Base-by-base conservation (phyloP, 768 basidiomycete species). In the Rhizopogon roseolus region DNA sequence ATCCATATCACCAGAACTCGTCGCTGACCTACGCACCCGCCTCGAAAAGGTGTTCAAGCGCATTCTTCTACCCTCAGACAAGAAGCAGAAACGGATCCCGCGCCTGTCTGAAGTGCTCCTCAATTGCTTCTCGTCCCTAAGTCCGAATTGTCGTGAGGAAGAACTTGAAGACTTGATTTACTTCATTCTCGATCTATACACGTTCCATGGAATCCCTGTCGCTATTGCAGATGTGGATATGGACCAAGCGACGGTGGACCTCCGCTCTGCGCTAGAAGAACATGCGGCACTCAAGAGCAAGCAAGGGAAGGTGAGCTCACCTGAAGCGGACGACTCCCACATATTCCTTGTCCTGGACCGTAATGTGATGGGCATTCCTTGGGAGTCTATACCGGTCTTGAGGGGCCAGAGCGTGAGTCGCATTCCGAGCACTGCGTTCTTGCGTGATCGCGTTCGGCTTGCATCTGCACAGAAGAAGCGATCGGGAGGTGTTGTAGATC, bases 121-220 rank as follows among this genome's bases (percentile, higher is more conserved):
- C 29, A 81, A 88, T 57, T 93, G 92, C 67, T 92, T 99, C 64
- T 85, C 91, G 1, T 84, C 84, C 0, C 72, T 99, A 2, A 84
- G 90, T 2, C 84, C 90, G 0, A 82, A 84, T 61, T 93, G 90
- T 60, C 81, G 82, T 32, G 90, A 96, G 61, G 96, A 99, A 65
- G 97, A 99, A 64, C 75, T 98, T 8, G 97, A 98, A 67, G 97
- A 99, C 65, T 74, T 98, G 34, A 81, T 92, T 3, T 98, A 94
- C 66, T 98, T 96, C 71, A 78, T 98, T 32, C 76, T 98, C 22
- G 97, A 98, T 63, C 76, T 97, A 0, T 96, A 96, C 65, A 93
- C 96, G 64, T 90, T 96, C 71, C 87, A 94, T 57, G 95, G 96
- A 1, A 79, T 93, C 3, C 85, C 88, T 0, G 82, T 98, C 25